phyloP scores from a whole-genome alignment of 192 early-diverging fungal genomes.

The Coemansia sp. region DNA sequence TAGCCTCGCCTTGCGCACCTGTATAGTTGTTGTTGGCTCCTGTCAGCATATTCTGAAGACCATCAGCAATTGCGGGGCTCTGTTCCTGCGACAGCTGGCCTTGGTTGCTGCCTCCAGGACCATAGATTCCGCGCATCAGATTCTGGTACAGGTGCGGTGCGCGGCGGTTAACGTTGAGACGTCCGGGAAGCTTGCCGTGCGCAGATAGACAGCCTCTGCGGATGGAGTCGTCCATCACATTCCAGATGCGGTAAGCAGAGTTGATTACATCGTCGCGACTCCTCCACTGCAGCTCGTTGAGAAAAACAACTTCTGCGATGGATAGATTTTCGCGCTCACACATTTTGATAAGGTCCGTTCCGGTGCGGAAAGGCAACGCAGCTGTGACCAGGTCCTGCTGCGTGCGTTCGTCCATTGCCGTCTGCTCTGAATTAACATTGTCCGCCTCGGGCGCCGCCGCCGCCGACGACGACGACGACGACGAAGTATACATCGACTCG shows the following conservation, averaged over 20 bases:
- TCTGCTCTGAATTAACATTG: constrained; percentile 25
- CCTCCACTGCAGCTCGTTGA: constrained; percentile 93
- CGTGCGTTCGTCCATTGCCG: constrained; percentile 58
- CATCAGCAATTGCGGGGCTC: constrained; percentile 22
- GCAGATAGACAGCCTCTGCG: constrained; percentile 70
- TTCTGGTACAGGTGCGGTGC: constrained; percentile 88
- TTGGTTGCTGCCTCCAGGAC: constrained; percentile 31
- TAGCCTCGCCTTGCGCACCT: background rate
- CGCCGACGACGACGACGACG: background rate
- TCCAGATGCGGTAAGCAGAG: constrained; percentile 81
- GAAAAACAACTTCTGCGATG: constrained; percentile 95
- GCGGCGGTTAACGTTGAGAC: constrained; percentile 78
- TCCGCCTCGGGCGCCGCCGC: background rate
- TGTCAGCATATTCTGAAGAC: background rate
- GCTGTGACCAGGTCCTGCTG: constrained; percentile 76
- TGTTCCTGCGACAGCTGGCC: constrained; percentile 22
- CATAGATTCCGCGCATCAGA: constrained; percentile 77
- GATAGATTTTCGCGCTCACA: constrained; percentile 82
- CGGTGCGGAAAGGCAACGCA: constrained; percentile 83
- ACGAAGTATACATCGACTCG: constrained; percentile 14
- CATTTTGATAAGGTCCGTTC: constrained; percentile 74
- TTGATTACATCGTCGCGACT: constrained; percentile 77
- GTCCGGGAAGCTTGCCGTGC: constrained; percentile 73
- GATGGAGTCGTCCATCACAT: constrained; percentile 89
- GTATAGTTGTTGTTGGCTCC: background rate